Conservation (phyloP, 164 flowering plant species). For the Brasenia schreberi region DNA sequence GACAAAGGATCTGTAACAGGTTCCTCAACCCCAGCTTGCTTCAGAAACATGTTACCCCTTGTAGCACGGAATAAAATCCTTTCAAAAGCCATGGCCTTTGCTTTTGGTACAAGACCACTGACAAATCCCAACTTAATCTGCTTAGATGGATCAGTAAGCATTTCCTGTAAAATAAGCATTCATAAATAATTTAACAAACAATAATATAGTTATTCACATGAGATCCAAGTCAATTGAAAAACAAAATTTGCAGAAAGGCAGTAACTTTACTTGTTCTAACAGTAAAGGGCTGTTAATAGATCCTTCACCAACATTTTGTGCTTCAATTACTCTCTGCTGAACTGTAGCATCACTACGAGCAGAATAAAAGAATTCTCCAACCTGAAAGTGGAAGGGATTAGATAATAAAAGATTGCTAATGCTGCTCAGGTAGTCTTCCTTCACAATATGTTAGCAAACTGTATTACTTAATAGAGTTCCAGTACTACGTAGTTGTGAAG, state of each 20-base stretch:
- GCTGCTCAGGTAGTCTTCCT: no score
- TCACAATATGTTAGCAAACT: no score
- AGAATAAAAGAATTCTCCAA: constrained; percentile 71
- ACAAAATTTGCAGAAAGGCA: constrained; percentile 1
- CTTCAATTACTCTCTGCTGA: constrained; percentile 62
- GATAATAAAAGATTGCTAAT: neutral
- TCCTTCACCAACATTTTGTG: constrained; percentile 34
- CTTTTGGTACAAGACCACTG: constrained; percentile 85
- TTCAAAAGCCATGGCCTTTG: constrained; percentile 86
- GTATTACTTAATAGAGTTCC: no score
- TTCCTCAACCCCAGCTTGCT: constrained; percentile 53
- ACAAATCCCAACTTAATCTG: constrained; percentile 82
- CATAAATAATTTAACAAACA: constrained; percentile 1
- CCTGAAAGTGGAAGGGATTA: constrained; percentile 25
- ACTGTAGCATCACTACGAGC: constrained; percentile 63
- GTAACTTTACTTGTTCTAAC: constrained; percentile 43
- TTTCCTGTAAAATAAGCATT: constrained; percentile 36
- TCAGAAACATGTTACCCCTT: constrained; percentile 82
- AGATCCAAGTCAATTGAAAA: neutral
- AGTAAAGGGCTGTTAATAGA: constrained; percentile 68
- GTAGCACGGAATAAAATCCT: constrained; percentile 97
- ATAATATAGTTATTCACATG: constrained; percentile 1
- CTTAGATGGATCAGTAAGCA: constrained; percentile 56
- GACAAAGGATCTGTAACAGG: constrained; percentile 87
- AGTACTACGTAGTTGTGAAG: no score